Conservation (phyloP, 1,284 basidiomycete genomes). For the Spongiforma sp. region DNA sequence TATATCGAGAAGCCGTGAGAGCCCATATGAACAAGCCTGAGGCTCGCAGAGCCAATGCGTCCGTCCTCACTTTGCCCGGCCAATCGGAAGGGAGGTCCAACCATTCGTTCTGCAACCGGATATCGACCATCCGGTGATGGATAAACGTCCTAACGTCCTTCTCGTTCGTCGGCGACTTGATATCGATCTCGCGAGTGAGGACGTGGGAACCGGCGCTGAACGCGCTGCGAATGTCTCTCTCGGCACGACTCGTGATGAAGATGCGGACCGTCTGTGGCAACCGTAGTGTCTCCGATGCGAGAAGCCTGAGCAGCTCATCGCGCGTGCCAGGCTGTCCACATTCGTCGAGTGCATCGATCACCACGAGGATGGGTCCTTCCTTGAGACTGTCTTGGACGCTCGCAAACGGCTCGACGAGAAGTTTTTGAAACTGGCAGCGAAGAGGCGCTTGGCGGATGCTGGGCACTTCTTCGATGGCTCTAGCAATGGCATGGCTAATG, state of each 20-base stretch:
- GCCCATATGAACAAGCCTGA: conserved; percentile 44
- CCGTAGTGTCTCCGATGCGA: conserved; percentile 24
- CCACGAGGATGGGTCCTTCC: conserved; percentile 36
- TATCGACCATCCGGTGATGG: conserved; percentile 31
- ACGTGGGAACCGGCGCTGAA: conserved; percentile 22
- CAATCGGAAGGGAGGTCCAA: conserved; percentile 32
- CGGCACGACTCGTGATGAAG: conserved; percentile 38
- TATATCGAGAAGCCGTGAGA: conserved; percentile 37
- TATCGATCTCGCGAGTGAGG: conserved; percentile 27
- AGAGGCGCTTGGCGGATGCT: conserved; percentile 37
- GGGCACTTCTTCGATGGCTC: conserved; percentile 30
- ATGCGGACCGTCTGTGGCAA: conserved; percentile 36
- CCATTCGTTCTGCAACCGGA: conserved; percentile 28
- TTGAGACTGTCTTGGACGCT: conserved; percentile 17
- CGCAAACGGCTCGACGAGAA: conserved; percentile 34
- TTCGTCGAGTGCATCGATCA: conserved; percentile 42
- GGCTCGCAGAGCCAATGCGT: conserved; percentile 27
- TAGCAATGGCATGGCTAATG: conserved; percentile 32
- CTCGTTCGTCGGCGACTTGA: conserved; percentile 31
- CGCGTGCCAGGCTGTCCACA: conserved; percentile 29
- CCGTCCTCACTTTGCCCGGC: conserved; percentile 31
- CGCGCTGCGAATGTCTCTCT: conserved; percentile 29
- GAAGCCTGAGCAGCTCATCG: conserved; percentile 32
- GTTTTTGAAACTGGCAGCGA: conserved; percentile 38
- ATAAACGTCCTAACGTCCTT: conserved; percentile 36